Base-by-base conservation (phyloP, 2,329 filamentous ascomycete species). In the Neonectria faginata region DNA sequence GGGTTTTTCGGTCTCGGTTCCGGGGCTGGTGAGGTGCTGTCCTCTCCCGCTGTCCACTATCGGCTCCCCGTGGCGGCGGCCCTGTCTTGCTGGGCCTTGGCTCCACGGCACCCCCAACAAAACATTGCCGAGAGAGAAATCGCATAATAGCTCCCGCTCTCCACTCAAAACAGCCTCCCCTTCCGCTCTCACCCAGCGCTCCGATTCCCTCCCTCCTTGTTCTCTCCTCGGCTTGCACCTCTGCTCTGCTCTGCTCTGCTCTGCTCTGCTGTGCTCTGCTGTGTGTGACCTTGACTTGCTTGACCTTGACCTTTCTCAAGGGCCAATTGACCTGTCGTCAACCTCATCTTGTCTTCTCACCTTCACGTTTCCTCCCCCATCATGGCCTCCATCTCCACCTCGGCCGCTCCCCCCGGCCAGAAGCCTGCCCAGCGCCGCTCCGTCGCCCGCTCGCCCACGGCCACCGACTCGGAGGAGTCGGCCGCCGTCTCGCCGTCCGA, bases 401-500 rank as follows among this genome's bases (percentile, higher is more conserved):
- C 83, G 66, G 77, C 79, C 74, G 70, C 80, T 67, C 75, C 81
- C 62, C 68, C 14, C 36, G 36, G 69, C 63, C 78, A 78, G 72
- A 81, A 81, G 74, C 79, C 81, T 53, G 79, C 80, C 58, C 78
- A 86, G 57, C 82, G 84, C 72, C 82, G 86, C 62, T 84, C 83
- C 59, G 74, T 80, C 59, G 74, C 80, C 67, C 83, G 82, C 18
- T 80, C 82, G 29, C 82, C 82, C 69, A 82, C 82, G 9, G 80
- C 79, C 56, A 84, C 83, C 70, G 76, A 80, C 57, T 85, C 84
- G 2, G 86, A 87, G 60, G 86, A 85, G 4, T 88, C 88, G 12
- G 84, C 86, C 62, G 81, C 81, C 47, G 86, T 83, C 54, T 89
- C 88, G 3, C 88, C 88, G 27, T 78, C 77, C 60, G 88, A 89